Conservation (phyloP, 345 rosid species). For the Combretum micranthum region DNA sequence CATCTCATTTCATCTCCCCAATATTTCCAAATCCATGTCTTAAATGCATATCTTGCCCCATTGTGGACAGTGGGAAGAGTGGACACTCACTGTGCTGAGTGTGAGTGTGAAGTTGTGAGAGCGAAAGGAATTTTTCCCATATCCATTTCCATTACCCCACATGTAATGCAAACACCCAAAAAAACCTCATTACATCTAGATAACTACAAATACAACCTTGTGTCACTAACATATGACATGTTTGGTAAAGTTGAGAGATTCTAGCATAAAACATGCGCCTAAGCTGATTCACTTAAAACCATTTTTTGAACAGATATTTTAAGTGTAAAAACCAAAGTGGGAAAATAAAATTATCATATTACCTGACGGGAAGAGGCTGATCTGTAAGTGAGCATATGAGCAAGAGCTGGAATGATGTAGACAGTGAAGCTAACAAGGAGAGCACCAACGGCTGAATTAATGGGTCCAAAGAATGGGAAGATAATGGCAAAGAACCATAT, state of each 20-base stretch:
- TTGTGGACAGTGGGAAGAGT: no score
- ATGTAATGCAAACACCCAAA: no score
- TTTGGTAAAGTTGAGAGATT: no score
- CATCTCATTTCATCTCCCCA: constrained; percentile 14
- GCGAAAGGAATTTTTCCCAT: no score
- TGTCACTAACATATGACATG: no score
- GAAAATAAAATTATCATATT: constrained; percentile 1
- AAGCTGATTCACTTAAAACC: background rate
- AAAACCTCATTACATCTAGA: no score
- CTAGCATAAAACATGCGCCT: no score
- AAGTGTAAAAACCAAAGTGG: background rate
- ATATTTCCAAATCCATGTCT: constrained; percentile 36
- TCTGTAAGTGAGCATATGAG: constrained; percentile 98
- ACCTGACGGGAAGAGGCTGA: constrained; percentile 95
- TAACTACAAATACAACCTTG: no score
- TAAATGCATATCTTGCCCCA: constrained; percentile 20
- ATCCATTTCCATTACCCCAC: no score
- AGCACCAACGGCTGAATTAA: constrained; percentile 95
- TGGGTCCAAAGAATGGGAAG: constrained; percentile 98
- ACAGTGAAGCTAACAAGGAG: constrained; percentile 98
- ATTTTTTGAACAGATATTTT: background rate
- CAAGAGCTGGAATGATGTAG: constrained; percentile 84
- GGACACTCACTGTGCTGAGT: no score
- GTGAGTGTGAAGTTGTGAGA: no score
- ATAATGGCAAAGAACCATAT: constrained; percentile 98